These are phyloP conservation scores for Sporodiniella umbellata DNA, from an alignment of 371 early-diverging fungal genomes.

Conservation along the genomic window DNA sequence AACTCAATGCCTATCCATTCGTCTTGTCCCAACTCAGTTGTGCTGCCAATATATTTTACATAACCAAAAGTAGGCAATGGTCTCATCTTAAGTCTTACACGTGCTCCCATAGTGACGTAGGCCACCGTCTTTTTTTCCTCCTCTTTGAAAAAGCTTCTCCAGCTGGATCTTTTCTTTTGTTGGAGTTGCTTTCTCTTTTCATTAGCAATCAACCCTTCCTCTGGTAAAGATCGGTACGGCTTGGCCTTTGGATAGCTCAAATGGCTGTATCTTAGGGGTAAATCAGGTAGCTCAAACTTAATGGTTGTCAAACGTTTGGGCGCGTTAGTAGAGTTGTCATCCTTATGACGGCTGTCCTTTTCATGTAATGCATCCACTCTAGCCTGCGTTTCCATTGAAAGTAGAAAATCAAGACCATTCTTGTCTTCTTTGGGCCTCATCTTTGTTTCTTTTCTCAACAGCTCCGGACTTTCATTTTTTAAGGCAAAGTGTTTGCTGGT, in stretches of 20 bases:
- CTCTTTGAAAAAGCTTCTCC: constrained; percentile 15
- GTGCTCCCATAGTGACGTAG: constrained; percentile 17
- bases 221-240: constrained; percentile 18
- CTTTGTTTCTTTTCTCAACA: too few relatives aligned
- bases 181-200: too few relatives aligned
- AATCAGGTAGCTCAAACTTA: constrained; percentile 27
- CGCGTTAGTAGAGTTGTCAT: too few relatives aligned
- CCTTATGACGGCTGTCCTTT: too few relatives aligned
- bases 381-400: constrained; percentile 22
- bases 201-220: constrained; percentile 17
- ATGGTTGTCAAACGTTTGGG: constrained; percentile 12
- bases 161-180: constrained; percentile 11
- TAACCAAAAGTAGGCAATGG: constrained; percentile 28
- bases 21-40: constrained; percentile 35
- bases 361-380: constrained; percentile 19
- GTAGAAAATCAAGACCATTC: constrained; percentile 11
- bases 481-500: too few relatives aligned
- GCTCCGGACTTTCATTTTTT: too few relatives aligned
- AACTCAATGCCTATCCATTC: constrained; percentile 32
- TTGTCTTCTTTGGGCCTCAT: neutral
- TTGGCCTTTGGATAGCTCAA: constrained; percentile 18
- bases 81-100: constrained; percentile 20
- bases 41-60: constrained; percentile 28
- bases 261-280: constrained; percentile 12
- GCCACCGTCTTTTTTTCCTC: constrained; percentile 8